These are phyloP conservation scores for Clonostachys rhizophaga DNA, from an alignment of 2,329 filamentous ascomycete species.

Conservation along the genomic window DNA sequence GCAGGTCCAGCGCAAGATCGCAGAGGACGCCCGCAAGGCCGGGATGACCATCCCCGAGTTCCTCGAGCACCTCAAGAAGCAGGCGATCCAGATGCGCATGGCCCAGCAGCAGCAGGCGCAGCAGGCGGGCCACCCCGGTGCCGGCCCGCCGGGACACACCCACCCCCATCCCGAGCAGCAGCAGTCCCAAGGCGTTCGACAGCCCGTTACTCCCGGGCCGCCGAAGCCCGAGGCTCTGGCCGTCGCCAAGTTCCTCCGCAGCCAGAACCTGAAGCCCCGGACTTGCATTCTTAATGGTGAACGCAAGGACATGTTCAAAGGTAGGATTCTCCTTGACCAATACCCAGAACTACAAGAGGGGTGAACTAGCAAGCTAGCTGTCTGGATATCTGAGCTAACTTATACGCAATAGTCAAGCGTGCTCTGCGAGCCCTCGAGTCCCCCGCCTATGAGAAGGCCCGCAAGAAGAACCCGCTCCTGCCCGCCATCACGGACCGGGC, in stretches of 20 bases:
- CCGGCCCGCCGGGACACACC: neutral
- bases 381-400: too few relatives aligned
- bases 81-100: constrained; percentile 42
- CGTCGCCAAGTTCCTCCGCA: constrained; percentile 80
- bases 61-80: constrained; percentile 62
- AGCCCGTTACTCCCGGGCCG: constrained; percentile 71
- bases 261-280: constrained; percentile 80
- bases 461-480: constrained; percentile 83
- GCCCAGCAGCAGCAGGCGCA: constrained; percentile 35
- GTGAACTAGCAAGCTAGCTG: neutral
- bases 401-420: constrained; percentile 69
- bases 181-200: constrained; percentile 36
- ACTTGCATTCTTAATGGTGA: constrained; percentile 94
- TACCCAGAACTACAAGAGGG: neutral
- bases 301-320: constrained; percentile 97
- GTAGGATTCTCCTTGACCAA: constrained; percentile 33
- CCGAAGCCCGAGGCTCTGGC: constrained; percentile 87
- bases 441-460: constrained; percentile 83
- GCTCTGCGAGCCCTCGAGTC: constrained; percentile 87
- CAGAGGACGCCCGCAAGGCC: constrained; percentile 75
- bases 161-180: constrained; percentile 20
- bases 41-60: constrained; percentile 86
- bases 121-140: constrained; percentile 18
- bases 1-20: constrained; percentile 77
- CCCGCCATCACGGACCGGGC: constrained; percentile 85